Percentiles rank a stretch among this genome's conserved stretches.
Conservation (phyloP, 306 rosid species). For the Rubus parviflorus region DNA sequence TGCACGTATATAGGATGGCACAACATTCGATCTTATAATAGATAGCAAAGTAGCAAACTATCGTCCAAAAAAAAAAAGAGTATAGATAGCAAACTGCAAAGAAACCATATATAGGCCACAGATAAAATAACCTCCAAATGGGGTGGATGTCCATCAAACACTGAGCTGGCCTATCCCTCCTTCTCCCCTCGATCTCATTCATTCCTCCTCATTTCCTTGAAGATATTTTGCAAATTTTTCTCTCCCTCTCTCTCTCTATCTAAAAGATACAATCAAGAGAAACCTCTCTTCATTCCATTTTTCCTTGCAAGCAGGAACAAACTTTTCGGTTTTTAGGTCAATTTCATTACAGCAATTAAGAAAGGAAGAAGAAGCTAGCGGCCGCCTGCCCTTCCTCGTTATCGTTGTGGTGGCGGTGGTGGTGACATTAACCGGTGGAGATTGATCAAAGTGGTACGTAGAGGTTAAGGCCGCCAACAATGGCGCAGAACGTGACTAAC, state of each 20-base stretch:
- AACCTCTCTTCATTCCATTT: neutral
- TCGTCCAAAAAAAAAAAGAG: no score
- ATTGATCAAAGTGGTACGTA: neutral
- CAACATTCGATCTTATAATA: conserved; percentile 12
- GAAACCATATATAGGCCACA: conserved; percentile 1
- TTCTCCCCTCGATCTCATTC: conserved; percentile 18
- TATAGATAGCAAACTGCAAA: neutral
- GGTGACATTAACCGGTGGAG: neutral
- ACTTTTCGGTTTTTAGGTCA: neutral
- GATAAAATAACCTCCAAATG: conserved; percentile 14
- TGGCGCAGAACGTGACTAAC: neutral
- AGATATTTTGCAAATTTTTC: neutral
- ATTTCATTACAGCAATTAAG: neutral
- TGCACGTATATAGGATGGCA: neutral
- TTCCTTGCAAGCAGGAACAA: neutral
- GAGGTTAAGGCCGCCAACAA: neutral
- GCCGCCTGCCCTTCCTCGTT: neutral
- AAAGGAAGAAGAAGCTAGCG: neutral
- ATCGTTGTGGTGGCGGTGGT: neutral
- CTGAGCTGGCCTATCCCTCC: conserved; percentile 19
- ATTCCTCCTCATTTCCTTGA: conserved; percentile 14
- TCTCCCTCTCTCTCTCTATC: neutral
- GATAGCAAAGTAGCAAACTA: neutral
- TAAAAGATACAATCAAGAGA: neutral
- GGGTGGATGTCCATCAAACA: conserved; percentile 18